A percentile compares a stretch with the other conserved stretches of the same genome.
These are phyloP conservation scores for Aspergillus fijiensis DNA, from an alignment of 2,329 filamentous ascomycete species.

Conservation along the genomic window DNA sequence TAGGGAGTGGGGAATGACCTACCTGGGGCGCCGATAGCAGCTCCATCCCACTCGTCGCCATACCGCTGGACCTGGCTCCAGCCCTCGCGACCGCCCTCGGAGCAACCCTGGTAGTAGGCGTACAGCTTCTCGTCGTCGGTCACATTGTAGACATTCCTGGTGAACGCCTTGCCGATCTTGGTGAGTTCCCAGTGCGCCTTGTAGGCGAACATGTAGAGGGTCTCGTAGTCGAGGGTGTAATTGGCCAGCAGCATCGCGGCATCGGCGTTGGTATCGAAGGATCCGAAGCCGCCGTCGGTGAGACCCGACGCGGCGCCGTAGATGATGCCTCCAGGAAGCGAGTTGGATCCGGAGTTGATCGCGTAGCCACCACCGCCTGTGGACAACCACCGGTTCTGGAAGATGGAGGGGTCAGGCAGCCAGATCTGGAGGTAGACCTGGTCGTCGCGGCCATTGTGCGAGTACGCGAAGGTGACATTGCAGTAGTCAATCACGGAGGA, in stretches of 20 bases:
- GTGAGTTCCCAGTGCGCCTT: constrained; percentile 55
- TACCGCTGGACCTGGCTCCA: constrained; percentile 55
- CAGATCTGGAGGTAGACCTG: constrained; percentile 38
- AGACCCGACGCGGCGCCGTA: constrained; percentile 46
- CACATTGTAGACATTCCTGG: constrained; percentile 43
- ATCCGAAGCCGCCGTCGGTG: constrained; percentile 48
- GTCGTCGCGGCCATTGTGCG: constrained; percentile 44
- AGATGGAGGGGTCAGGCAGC: constrained; percentile 33
- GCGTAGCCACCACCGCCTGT: constrained; percentile 35
- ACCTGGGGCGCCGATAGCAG: constrained; percentile 45
- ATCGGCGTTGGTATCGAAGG: constrained; percentile 30
- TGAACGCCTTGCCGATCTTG: constrained; percentile 46
- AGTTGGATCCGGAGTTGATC: constrained; percentile 1
- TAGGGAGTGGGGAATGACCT: background rate
- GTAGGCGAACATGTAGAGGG: constrained; percentile 43
- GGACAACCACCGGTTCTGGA: constrained; percentile 49
- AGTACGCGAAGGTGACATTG: constrained; percentile 47
- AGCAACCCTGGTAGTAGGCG: constrained; percentile 56
- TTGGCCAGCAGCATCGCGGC: constrained; percentile 38
- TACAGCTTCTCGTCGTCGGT: constrained; percentile 28
- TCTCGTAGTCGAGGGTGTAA: constrained; percentile 43
- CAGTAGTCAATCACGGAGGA: constrained; percentile 29
- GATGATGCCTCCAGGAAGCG: constrained; percentile 38
- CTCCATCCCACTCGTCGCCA: constrained; percentile 50
- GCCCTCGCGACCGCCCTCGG: constrained; percentile 55